phyloP scores from a whole-genome alignment of 306 rosid species.

The Styphnolobium japonicum region DNA sequence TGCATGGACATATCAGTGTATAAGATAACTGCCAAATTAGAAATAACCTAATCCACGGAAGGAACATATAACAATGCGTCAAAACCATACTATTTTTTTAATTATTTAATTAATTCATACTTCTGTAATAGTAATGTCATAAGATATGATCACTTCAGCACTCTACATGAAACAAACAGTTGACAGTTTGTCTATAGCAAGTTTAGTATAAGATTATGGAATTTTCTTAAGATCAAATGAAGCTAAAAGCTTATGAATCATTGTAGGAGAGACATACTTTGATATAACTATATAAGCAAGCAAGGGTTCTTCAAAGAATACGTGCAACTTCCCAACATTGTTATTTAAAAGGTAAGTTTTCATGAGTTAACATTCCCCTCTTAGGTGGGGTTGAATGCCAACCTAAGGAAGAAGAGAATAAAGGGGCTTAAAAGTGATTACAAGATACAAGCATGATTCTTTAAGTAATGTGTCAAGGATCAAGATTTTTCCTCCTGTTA shows the following conservation, averaged over 20 bases:
- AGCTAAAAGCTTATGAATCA: not conserved
- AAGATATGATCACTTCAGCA: constrained; percentile 1
- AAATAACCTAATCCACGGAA: not conserved
- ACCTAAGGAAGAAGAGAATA: not conserved
- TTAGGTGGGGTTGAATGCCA: not conserved
- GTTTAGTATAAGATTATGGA: not conserved
- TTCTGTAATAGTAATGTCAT: not conserved
- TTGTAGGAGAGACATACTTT: not conserved
- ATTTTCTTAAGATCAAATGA: not conserved
- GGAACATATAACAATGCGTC: not conserved
- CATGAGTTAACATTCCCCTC: not conserved
- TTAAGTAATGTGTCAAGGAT: not conserved
- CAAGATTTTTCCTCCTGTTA: not conserved
- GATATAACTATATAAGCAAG: not conserved
- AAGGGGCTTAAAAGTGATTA: not conserved
- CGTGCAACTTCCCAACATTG: not conserved
- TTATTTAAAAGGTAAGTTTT: not conserved
- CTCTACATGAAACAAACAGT: not conserved
- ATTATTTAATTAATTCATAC: not conserved
- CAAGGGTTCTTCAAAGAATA: not conserved
- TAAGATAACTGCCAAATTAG: constrained; percentile 8
- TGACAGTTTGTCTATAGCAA: not conserved
- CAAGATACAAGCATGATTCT: not conserved
- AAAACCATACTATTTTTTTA: not conserved
- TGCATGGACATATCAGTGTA: constrained; percentile 24